These are phyloP conservation scores for Nicotiana benthamiana DNA, from an alignment of 257 asterid species.

Conservation along the genomic window DNA sequence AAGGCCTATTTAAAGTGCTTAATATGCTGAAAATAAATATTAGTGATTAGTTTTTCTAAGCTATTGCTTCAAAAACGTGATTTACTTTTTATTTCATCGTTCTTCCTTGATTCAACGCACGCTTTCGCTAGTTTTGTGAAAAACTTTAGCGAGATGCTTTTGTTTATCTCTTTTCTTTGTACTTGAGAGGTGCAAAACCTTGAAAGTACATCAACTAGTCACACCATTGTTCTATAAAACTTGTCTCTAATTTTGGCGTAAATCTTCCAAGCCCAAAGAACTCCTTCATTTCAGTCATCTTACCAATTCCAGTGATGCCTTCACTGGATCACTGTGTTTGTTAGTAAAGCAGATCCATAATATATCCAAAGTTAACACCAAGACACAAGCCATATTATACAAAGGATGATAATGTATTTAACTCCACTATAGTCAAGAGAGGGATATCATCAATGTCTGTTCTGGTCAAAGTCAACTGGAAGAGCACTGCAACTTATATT, in stretches of 20 bases:
- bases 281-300: neutral
- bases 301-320: neutral
- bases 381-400: neutral
- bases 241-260: neutral
- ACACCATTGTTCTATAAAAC: neutral
- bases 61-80: too few species aligned
- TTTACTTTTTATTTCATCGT: too few species aligned
- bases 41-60: too few species aligned
- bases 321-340: neutral
- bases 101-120: too few species aligned
- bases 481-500: neutral
- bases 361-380: neutral
- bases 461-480: neutral
- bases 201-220: too few species aligned
- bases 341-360: neutral
- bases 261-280: neutral
- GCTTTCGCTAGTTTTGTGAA: too few species aligned
- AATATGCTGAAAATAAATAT: too few species aligned
- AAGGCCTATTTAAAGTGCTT: too few species aligned
- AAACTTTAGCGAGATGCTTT: too few species aligned
- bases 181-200: too few species aligned
- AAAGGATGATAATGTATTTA: neutral
- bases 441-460: neutral
- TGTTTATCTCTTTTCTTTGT: too few species aligned
- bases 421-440: neutral